Percentiles rank a stretch among this genome's conserved stretches.
Conservation (phyloP, 1,139 yeast species). For the Suhomyces coccinellae region DNA sequence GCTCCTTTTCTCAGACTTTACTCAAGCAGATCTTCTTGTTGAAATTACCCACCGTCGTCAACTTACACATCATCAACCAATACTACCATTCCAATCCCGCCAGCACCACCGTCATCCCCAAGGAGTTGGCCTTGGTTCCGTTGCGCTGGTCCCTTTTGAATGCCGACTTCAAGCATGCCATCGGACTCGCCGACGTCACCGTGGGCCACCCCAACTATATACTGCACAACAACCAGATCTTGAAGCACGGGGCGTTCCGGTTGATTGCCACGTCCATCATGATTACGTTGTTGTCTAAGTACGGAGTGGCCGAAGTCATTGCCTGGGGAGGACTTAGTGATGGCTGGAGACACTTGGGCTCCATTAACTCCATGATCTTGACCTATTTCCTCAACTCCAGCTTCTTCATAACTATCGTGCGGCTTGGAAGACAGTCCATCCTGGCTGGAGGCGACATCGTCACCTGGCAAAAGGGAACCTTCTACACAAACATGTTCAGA, state of each 20-base stretch:
- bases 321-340: slow-evolving; percentile 35
- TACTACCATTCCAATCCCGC: slow-evolving; percentile 40
- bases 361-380: slow-evolving; percentile 60
- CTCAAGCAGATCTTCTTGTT: slow-evolving; percentile 34
- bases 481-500: slow-evolving; percentile 62
- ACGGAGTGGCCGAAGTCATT: slow-evolving; percentile 38
- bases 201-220: slow-evolving; percentile 58
- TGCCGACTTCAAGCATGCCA: slow-evolving; percentile 59
- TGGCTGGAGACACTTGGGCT: slow-evolving; percentile 45
- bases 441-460: slow-evolving; percentile 56
- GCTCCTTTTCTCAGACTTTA: slow-evolving; percentile 24
- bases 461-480: slow-evolving; percentile 66
- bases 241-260: slow-evolving; percentile 31
- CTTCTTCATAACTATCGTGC: slow-evolving; percentile 58
- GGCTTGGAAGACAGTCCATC: slow-evolving; percentile 51
- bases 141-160: slow-evolving; percentile 58
- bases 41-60: slow-evolving; percentile 32
- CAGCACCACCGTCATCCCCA: slow-evolving; percentile 31
- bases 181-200: slow-evolving; percentile 60
- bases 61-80: slow-evolving; percentile 31
- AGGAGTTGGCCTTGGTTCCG: slow-evolving; percentile 57
- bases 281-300: slow-evolving; percentile 39
- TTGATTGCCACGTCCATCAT: slow-evolving; percentile 36
- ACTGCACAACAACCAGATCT: slow-evolving; percentile 27
- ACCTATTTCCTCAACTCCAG: slow-evolving; percentile 66